Base-by-base conservation (phyloP, 2,329 filamentous ascomycete species). In the Paraphaeosphaeria sporulosa region DNA sequence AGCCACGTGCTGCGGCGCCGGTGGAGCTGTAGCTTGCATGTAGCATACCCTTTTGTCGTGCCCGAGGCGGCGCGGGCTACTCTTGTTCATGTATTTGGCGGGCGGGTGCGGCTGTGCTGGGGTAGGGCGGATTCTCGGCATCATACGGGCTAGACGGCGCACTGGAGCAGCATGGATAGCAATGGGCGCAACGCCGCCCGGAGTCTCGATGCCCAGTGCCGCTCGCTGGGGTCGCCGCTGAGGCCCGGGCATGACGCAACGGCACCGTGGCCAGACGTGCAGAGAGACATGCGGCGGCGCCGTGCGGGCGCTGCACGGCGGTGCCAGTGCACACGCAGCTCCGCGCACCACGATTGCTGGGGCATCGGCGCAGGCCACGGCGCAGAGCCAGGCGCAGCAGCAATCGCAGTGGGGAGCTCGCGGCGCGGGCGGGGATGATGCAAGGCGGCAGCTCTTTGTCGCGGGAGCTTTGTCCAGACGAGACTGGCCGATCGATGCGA, bases 21-120 rank as follows among this genome's bases (percentile, higher is more conserved):
- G 56, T 50, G 7, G 60, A 67, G 58, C 54, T 61, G 40, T 63
- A 67, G 62, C 44, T 49, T 49, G 61, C 25, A 23, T 25, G 52
- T 47, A 38, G 23, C 46, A 46, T 55, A 55, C 25, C 40, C 51
- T 40, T 32, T 55, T 36, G 36, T 40, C 25, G 32, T 51, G 10
- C 19, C 30, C 25, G 48, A 17, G 27, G 27, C 48, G 30, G 30
- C 32, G 49, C 21, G 10, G 36, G 30, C n/a, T 34, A 38, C 49
- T 13, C 7, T 13, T 51, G 46, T 51, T 23, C n/a, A 36, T 51
- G 23, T 51, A 44, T 42, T 19, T 19, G 32, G 49, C 10, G 13
- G 19, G 21, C 7, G 10, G 15, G 34, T 49, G 43, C 10, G 54
- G 25, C 44, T 32, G 54, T 21, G 36, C 48, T 34, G n/a, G 49